Base-by-base conservation (phyloP, 257 asterid species). In the Euphrasia confusa region DNA sequence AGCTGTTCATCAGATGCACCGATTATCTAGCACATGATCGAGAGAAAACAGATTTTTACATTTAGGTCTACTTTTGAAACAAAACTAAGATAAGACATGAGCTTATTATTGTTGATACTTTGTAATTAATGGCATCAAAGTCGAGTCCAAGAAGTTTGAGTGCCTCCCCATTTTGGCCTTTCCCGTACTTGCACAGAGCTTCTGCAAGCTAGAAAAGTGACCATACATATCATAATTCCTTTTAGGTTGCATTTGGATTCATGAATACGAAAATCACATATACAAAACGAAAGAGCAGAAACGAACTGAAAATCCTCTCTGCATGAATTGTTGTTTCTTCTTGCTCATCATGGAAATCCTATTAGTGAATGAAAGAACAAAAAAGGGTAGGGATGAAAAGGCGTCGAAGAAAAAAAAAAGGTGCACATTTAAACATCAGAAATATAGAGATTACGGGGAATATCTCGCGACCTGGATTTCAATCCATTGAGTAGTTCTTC, bases 1-100 rank as follows among this genome's bases (percentile, higher is more conserved):
- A 86, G 80, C 63, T 92, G 99, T 76, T 92, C 99, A 58, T 92
- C 96, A 5, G 99, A 92, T 42, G 99, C 99, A 27, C 99, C 99
- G 14, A 92, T 92, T 37, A 84, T 65, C 99, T 92, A 76, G 68
- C 75, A 68, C 48, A 55, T 21, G 24, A 21, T 68, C 4, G 7
- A 47, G 53, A 47, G 2, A 58, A 44, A 65, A 65, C 52, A 63
- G 37, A 14, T 14, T 2, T 15, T 71, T 52, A 47, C 11, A 8
- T 58, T 50, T 50, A 57, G 26, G 61, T 61, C 44, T 28, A 12
- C 42, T 1, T 9, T 57, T 53, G 33, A 12, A 53, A 53, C 56
- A 53, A 53, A 53, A 53, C 3, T 32, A 28, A 13, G 61, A 28
- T 12, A 3, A n/a, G 42, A 7, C 21, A 18, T 10, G 13, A 26